These are phyloP conservation scores for Aspergillus nanangensis DNA, from an alignment of 495 filamentous ascomycete genomes.

Conservation along the genomic window DNA sequence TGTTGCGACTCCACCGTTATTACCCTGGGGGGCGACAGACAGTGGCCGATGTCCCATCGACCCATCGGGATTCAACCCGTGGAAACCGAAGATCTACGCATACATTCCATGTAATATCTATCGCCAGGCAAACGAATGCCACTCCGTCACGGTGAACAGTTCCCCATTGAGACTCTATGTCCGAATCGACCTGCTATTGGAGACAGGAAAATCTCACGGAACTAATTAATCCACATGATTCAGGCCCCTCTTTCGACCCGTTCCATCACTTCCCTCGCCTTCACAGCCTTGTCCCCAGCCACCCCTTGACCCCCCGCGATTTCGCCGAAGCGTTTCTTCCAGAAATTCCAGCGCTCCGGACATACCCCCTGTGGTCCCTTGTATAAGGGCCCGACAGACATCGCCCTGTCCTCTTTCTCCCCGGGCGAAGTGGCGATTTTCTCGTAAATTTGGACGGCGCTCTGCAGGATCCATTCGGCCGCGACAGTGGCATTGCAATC, in stretches of 20 bases:
- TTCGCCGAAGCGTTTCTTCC: slow-evolving; percentile 3
- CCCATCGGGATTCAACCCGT: no score
- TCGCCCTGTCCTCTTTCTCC: neutral
- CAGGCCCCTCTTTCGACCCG: neutral
- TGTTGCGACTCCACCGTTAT: no score
- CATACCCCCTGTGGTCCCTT: slow-evolving; percentile 1
- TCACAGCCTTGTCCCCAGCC: neutral
- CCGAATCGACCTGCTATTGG: neutral
- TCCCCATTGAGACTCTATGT: no score
- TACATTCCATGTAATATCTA: no score
- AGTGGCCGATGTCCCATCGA: no score
- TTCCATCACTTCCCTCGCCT: slow-evolving; percentile 1
- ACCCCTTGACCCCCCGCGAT: neutral
- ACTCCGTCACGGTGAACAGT: no score
- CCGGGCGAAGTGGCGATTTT: neutral
- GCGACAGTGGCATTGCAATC: neutral
- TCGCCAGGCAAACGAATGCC: no score
- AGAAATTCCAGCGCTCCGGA: slow-evolving; percentile 3
- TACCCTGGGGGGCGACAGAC: no score
- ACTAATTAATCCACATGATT: no score
- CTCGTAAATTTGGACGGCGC: neutral
- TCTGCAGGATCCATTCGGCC: neutral
- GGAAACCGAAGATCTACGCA: no score
- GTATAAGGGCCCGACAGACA: slow-evolving; percentile 1
- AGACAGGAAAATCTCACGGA: neutral